phyloP scores from a whole-genome alignment of 2,329 filamentous ascomycete genomes.

The Colletotrichum costaricense region DNA sequence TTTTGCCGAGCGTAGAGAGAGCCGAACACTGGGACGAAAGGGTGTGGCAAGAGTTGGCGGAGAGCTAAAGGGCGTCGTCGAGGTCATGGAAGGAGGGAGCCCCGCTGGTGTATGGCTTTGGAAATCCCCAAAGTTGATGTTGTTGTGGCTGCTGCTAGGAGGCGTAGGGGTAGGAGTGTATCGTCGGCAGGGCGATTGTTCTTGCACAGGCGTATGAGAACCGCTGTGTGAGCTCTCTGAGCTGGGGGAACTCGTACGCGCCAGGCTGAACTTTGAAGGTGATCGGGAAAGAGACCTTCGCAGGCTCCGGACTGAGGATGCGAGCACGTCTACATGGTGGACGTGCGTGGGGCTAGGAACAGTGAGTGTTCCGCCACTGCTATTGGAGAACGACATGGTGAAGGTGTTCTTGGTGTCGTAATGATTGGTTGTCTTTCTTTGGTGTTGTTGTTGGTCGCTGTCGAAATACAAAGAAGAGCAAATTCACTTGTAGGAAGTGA shows the following conservation, averaged over 20 bases:
- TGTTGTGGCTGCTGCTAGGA: constrained; percentile 43
- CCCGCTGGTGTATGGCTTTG: constrained; percentile 40
- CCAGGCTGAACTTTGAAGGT: constrained; percentile 87
- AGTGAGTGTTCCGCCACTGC: constrained; percentile 81
- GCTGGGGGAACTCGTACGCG: constrained; percentile 58
- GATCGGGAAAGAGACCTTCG: constrained; percentile 91
- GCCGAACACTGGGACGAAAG: constrained; percentile 73
- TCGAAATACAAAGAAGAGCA: constrained; percentile 29
- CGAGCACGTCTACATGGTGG: constrained; percentile 81
- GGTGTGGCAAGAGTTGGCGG: constrained; percentile 68
- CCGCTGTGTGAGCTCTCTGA: constrained; percentile 57
- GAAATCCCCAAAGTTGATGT: constrained; percentile 43
- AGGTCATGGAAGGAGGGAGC: constrained; percentile 41
- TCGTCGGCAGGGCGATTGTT: constrained; percentile 59
- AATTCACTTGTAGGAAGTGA: constrained; percentile 1
- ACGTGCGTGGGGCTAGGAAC: constrained; percentile 87
- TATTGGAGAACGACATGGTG: constrained; percentile 69
- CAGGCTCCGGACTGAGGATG: constrained; percentile 83
- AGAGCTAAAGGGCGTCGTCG: constrained; percentile 44
- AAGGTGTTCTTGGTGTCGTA: constrained; percentile 21
- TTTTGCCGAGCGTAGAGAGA: constrained; percentile 73
- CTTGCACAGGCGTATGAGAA: constrained; percentile 33
- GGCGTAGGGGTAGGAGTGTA: constrained; percentile 40
- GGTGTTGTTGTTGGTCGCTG: constrained; percentile 9
- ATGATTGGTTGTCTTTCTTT: constrained; percentile 17